phyloP scores from a whole-genome alignment of 2,329 filamentous ascomycete species.

The Trichoderma harzianum region DNA sequence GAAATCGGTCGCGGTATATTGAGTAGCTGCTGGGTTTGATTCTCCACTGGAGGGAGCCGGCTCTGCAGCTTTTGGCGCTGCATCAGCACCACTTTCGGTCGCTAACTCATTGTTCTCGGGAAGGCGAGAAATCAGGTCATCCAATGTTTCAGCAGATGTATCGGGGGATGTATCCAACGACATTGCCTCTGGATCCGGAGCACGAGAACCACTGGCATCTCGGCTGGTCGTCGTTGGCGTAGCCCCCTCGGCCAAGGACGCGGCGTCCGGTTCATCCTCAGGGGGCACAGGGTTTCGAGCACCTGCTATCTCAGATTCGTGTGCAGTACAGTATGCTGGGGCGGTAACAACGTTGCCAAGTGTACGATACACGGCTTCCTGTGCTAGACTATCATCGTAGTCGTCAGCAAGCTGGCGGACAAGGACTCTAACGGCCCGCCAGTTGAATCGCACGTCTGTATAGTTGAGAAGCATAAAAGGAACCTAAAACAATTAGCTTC shows the following conservation, averaged over 20 bases:
- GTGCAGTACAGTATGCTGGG: conserved; percentile 70
- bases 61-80: conserved; percentile 16
- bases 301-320: conserved; percentile 55
- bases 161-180: conserved; percentile 35
- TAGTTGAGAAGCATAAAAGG: conserved; percentile 43
- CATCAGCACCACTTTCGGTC: conserved; percentile 24
- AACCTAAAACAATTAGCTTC: conserved; percentile 14
- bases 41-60: conserved; percentile 13
- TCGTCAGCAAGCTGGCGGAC: conserved; percentile 34
- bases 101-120: conserved; percentile 23
- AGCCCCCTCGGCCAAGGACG: conserved; percentile 29
- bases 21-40: conserved; percentile 20
- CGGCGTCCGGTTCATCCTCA: conserved; percentile 47
- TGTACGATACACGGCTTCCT: conserved; percentile 80
- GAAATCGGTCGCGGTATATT: conserved; percentile 20
- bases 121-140: conserved; percentile 28
- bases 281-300: conserved; percentile 65
- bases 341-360: conserved; percentile 62
- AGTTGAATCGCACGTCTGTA: conserved; percentile 44
- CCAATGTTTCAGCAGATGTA: conserved; percentile 29
- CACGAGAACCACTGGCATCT: conserved; percentile 26
- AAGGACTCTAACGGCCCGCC: conserved; percentile 34
- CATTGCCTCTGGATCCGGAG: conserved; percentile 37
- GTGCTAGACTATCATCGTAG: conserved; percentile 58
- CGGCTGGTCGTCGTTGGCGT: conserved; percentile 21